Percentiles rank a stretch among this genome's conserved stretches.
phyloP scores from a whole-genome alignment of 2,329 filamentous ascomycete genomes.

The Fusarium verticillioides region DNA sequence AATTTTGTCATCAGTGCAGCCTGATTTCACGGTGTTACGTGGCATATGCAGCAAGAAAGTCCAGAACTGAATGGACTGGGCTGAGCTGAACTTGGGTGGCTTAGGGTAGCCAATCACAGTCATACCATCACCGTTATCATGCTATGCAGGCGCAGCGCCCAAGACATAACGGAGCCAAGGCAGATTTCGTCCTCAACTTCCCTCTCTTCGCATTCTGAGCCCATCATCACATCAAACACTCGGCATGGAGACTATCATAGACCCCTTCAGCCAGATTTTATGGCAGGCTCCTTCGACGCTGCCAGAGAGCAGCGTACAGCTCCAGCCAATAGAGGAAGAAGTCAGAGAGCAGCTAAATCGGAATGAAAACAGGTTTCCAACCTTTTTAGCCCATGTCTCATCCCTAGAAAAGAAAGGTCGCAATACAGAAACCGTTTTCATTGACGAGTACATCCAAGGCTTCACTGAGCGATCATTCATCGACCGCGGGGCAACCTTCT shows the following conservation, averaged over 20 bases:
- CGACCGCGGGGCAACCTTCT: background rate
- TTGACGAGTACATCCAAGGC: background rate
- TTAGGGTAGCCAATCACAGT: background rate
- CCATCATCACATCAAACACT: accelerated
- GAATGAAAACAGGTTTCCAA: background rate
- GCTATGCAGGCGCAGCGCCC: background rate
- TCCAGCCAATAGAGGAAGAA: accelerated
- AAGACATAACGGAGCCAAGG: background rate
- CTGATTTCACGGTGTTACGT: background rate
- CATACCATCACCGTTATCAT: accelerated
- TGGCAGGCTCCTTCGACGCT: background rate
- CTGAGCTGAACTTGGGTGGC: background rate
- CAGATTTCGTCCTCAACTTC: background rate
- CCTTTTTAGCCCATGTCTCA: background rate
- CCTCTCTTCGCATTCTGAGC: accelerated
- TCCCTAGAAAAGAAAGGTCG: background rate
- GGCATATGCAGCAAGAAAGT: background rate
- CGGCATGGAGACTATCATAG: background rate
- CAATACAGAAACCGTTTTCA: background rate
- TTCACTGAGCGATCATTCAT: background rate
- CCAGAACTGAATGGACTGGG: background rate
- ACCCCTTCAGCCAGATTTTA: background rate
- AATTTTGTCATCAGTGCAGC: background rate
- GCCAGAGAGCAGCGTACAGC: accelerated
- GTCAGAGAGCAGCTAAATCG: background rate